Evolutionary conservation across 768 basidiomycete genomes (phyloP), one percentile per base, ranked within the genome.

Genomic region (Suillus cothurnatus): DNA sequence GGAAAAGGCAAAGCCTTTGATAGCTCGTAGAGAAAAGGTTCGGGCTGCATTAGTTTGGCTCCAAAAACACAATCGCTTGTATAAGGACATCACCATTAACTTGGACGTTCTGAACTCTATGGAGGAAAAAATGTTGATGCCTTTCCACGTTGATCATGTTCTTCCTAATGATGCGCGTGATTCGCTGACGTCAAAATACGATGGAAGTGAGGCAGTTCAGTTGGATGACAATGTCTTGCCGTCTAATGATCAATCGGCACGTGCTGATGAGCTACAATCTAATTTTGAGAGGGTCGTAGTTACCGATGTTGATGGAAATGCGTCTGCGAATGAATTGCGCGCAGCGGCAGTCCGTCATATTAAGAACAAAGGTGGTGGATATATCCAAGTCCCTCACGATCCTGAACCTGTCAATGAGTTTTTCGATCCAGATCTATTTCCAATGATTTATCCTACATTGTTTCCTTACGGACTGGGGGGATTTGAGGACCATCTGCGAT

Each of bases 1-100:
- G 3, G 67, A 70, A 17, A 61, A 61, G n/a, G 80, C 80, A 1
- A 77, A 73, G 60, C 81, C 80, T 6, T 62, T 82, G 1, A 39
- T 64, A 49, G 78, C 81, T 17, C 70, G 75, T 0, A 57, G 66
- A 9, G 71, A 78, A 38, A 75, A 74, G 52, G 74, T 82, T 19
- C 68, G 72, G 5, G 19, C 14, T 19, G 80, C 81, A 0, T 63
- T 83, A 1, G 1, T 55, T 1, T 84, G 80, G 80, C 65, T 84
- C 0, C 77, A 76, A 53, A n/a, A 15, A 0, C 66, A 83, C 62
- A 84, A 82, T 65, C 64, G 43, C 0, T 53, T 78, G 2, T 84
- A 84, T 63, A 19, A 61, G 7, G 63, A 79, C 45, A 69, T 80
- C 31, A 9, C 19, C 0, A 73, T 81, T n/a, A 63, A 79, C 63